Percentiles rank a stretch among this genome's conserved stretches.
Evolutionary conservation across 2,329 filamentous ascomycete species (phyloP).

Genomic region (Exophiala sp.): DNA sequence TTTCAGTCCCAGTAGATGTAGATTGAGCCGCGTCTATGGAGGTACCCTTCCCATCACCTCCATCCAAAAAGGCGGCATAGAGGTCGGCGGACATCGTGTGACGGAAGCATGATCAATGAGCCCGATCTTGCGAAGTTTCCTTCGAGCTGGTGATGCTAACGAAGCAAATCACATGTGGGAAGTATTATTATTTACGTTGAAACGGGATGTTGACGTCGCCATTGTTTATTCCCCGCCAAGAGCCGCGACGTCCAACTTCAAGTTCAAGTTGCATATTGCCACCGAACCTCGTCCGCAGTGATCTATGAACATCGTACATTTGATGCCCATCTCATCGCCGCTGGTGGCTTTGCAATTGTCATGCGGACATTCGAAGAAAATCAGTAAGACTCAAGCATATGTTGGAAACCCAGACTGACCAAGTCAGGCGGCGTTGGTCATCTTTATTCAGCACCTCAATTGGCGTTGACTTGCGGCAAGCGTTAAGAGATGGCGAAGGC

Average conservation of each 20-base stretch:
- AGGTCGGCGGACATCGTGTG: slow-evolving; percentile 52
- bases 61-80: slow-evolving; percentile 48
- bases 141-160: too few species aligned
- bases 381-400: slow-evolving; percentile 43
- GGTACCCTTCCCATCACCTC: neutral
- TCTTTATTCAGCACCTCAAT: slow-evolving; percentile 57
- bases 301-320: too few species aligned
- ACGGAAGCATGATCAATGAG: neutral
- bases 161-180: neutral
- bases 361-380: slow-evolving; percentile 57
- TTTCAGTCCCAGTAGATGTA: neutral
- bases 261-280: too few species aligned
- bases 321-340: too few species aligned
- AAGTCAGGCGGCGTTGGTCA: slow-evolving; percentile 55
- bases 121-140: too few species aligned
- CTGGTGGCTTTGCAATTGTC: slow-evolving; percentile 15
- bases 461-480: slow-evolving; percentile 60
- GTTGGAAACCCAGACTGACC: neutral
- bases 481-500: slow-evolving; percentile 58
- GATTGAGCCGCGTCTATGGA: neutral
- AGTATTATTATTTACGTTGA: neutral
- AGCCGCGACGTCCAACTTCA: too few species aligned
- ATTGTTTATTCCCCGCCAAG: neutral
- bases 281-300: too few species aligned
- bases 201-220: neutral